Evolutionary conservation across 257 asterid genomes (phyloP), one percentile per base, ranked within the genome.

Genomic region (Nemophila menziesii): DNA sequence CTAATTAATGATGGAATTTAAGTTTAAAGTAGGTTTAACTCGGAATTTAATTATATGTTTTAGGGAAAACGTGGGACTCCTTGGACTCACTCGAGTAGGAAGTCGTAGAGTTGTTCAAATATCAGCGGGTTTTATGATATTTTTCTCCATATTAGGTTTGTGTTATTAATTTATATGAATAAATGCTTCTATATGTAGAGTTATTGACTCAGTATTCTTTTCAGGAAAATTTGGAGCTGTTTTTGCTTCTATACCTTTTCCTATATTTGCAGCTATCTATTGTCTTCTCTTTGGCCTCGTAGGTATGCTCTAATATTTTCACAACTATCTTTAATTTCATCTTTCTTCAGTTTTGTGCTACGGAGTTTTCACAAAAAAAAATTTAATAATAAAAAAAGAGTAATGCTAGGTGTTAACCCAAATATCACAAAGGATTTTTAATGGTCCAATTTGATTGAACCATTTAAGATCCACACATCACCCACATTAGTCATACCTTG

Each of bases 201-300:
- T 26, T 26, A 26, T 26, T n/a, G n/a, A n/a, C n/a, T 24, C 17
- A 39, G 6, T 51, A 15, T 40, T 23, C 52, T 16, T 38, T 64
- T 73, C 90, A 90, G 98, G 98, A 49, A 90, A 90, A 59, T 90
- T 90, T 44, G 98, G 98, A 50, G 98, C 98, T 55, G 94, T 90
- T 55, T 90, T 90, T 58, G 96, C 98, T 40, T 90, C 98, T 20
- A 90, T 90, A 39, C 98, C 98, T 1, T 77, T 90, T 49, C 78
- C 96, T 0, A 81, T 90, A 64, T 90, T 56, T 34, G 98, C 98
- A 18, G 98, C 96, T 14, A 46, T 90, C 10, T 81, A 90, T 60
- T 90, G 98, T 60, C 72, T 90, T 59, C 75, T 90, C 21, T 90
- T 90, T 61, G 98, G 93, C 70, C 94, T 90, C 38, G 96, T 90